Evolutionary conservation across 2,329 filamentous ascomycete genomes (phyloP).

Genomic region (Dothideomycetidae sp.): DNA sequence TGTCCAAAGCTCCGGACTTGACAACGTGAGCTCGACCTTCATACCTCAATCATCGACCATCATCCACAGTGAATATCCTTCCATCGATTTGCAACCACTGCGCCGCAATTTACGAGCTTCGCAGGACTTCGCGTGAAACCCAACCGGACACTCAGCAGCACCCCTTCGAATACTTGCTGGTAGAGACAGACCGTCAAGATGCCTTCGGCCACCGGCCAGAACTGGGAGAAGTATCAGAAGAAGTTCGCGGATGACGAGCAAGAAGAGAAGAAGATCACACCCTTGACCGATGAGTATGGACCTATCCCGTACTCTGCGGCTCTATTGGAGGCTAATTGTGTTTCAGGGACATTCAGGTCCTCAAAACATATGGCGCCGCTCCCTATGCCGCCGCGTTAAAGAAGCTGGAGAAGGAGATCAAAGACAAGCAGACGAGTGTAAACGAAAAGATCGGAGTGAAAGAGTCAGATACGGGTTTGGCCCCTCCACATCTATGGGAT

Average conservation of each 20-base stretch:
- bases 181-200: constrained; percentile 38
- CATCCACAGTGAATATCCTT: not conserved
- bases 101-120: not conserved
- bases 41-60: not conserved
- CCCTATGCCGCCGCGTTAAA: constrained; percentile 88
- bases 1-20: no score
- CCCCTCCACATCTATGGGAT: constrained; percentile 97
- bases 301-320: not conserved
- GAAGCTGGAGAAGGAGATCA: constrained; percentile 98
- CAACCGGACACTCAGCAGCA: no score
- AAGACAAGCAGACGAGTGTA: constrained; percentile 94
- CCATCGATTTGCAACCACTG: not conserved
- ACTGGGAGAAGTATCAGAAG: constrained; percentile 99
- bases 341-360: constrained; percentile 86
- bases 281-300: constrained; percentile 88
- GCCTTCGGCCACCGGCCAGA: constrained; percentile 85
- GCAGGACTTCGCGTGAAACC: no score
- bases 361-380: constrained; percentile 91
- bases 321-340: constrained; percentile 19
- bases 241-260: constrained; percentile 91
- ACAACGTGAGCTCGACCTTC: no score
- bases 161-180: not conserved
- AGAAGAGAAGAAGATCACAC: constrained; percentile 99
- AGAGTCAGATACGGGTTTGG: constrained; percentile 97
- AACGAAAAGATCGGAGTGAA: constrained; percentile 88